phyloP scores from a whole-genome alignment of 163 green algal genomes.

The Chlamydomonas reinhardtii region DNA sequence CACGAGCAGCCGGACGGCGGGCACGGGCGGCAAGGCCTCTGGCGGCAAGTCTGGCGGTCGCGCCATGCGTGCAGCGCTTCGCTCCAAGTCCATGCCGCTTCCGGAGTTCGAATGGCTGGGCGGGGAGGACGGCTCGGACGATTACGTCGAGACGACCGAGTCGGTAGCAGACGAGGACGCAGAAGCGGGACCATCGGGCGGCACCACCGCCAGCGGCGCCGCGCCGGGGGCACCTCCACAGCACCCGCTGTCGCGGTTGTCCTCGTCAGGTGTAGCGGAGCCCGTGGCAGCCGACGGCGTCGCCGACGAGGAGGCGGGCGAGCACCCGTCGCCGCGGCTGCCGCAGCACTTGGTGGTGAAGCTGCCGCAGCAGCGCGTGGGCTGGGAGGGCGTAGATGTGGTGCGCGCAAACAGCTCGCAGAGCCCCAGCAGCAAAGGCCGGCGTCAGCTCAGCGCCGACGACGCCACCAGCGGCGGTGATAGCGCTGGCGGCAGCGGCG shows the following conservation, averaged over 20 bases:
- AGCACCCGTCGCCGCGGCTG: not conserved
- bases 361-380: not conserved
- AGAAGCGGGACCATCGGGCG: not conserved
- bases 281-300: not conserved
- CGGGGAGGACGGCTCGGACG: slow-evolving; percentile 12
- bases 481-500: too few relatives aligned
- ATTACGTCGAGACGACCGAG: slow-evolving; percentile 31
- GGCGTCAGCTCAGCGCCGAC: not conserved
- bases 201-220: slow-evolving; percentile 3
- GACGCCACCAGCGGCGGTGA: not conserved
- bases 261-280: not conserved
- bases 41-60: slow-evolving; percentile 3
- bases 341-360: slow-evolving; percentile 4
- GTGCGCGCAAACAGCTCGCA: too few relatives aligned
- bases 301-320: too few relatives aligned
- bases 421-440: too few relatives aligned
- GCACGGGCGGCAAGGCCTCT: not conserved
- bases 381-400: not conserved
- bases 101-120: slow-evolving; percentile 35
- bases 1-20: too few relatives aligned
- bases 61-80: slow-evolving; percentile 2
- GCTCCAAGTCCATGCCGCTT: slow-evolving; percentile 48
- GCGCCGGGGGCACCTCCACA: not conserved
- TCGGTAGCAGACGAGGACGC: slow-evolving; percentile 18
- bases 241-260: not conserved